Conservation (phyloP, 2,329 filamentous ascomycete genomes). For the Pseudocercospora musae region DNA sequence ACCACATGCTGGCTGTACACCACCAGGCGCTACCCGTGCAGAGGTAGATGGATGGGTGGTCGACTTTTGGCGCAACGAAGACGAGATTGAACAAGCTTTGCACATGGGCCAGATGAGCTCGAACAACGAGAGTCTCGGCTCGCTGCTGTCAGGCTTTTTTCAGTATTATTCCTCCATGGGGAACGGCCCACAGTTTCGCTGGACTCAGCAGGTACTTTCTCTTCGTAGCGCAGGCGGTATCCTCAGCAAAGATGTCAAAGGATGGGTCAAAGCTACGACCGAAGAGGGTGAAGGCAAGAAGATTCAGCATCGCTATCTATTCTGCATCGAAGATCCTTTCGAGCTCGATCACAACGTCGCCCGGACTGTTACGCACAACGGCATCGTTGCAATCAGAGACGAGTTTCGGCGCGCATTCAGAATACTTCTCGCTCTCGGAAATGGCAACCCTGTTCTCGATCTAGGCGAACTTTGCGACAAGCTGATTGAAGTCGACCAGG, state of each 20-base stretch:
- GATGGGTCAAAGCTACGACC: constrained; percentile 81
- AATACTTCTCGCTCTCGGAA: constrained; percentile 59
- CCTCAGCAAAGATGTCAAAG: constrained; percentile 71
- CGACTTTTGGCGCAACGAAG: constrained; percentile 74
- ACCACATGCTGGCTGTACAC: constrained; percentile 37
- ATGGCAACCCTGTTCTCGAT: constrained; percentile 22
- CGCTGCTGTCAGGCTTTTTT: constrained; percentile 78
- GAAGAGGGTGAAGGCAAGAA: constrained; percentile 56
- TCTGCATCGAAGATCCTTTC: constrained; percentile 90
- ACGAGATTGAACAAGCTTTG: constrained; percentile 63
- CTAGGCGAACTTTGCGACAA: constrained; percentile 18
- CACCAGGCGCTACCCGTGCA: constrained; percentile 23
- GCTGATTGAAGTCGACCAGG: constrained; percentile 15
- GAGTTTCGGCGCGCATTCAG: constrained; percentile 79
- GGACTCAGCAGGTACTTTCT: constrained; percentile 76
- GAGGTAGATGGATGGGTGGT: constrained; percentile 59
- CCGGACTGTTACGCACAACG: constrained; percentile 76
- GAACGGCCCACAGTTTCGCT: constrained; percentile 67
- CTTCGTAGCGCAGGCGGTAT: constrained; percentile 68
- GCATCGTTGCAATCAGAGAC: constrained; percentile 76
- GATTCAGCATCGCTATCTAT: constrained; percentile 74
- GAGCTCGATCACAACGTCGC: constrained; percentile 86
- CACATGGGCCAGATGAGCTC: constrained; percentile 57
- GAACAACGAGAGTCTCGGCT: constrained; percentile 68
- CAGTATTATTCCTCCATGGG: constrained; percentile 68